Evolutionary conservation across 2,329 filamentous ascomycete genomes (phyloP).

Genomic region (Cryphonectria naterciae): DNA sequence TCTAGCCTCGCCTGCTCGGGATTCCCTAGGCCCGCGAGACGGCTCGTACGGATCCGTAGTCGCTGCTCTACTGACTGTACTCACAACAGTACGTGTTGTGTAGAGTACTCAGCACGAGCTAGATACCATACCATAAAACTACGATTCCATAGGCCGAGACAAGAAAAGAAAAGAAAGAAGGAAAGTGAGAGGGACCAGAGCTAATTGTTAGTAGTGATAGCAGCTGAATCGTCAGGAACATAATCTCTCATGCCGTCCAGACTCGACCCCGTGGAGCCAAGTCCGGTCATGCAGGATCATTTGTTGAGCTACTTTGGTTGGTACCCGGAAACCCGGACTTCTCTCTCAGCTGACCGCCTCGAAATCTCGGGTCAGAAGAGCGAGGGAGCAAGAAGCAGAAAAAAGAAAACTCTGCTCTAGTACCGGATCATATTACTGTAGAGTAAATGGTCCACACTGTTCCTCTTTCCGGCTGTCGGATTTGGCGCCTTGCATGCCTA

Average conservation of each 20-base stretch:
- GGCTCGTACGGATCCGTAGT: neutral
- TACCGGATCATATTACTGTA: neutral
- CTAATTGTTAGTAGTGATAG: neutral
- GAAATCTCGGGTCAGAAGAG: too few relatives aligned
- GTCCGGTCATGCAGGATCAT: neutral
- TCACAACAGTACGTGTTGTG: neutral
- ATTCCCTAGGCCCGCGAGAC: neutral
- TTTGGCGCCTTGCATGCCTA: neutral
- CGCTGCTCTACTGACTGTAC: too few relatives aligned
- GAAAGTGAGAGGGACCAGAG: neutral
- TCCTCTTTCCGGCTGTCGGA: neutral
- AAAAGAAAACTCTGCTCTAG: neutral
- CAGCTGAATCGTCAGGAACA: too few relatives aligned
- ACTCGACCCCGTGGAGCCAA: neutral
- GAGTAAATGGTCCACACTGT: neutral
- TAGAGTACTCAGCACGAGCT: neutral
- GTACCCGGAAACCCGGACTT: neutral
- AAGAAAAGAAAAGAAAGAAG: neutral
- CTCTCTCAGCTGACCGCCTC: neutral
- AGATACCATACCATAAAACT: too few relatives aligned
- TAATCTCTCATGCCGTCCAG: too few relatives aligned
- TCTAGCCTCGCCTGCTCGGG: neutral
- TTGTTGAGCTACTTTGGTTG: neutral
- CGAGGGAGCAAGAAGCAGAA: neutral
- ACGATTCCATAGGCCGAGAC: too few relatives aligned